These are phyloP conservation scores for Cladosporium cucumerinum DNA, from an alignment of 2,329 filamentous ascomycete genomes.

Conservation along the genomic window DNA sequence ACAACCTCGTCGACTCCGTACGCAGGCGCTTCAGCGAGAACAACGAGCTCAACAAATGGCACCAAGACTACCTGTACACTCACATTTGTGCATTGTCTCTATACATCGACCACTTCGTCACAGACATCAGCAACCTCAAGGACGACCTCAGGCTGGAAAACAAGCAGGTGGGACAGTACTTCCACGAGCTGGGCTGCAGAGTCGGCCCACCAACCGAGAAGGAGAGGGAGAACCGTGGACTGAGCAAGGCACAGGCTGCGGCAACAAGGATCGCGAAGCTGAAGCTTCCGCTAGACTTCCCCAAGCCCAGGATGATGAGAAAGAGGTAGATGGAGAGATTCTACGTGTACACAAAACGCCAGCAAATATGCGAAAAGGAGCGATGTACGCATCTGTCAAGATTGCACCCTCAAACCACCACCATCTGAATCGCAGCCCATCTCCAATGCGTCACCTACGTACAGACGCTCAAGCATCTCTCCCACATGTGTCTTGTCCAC, in stretches of 20 bases:
- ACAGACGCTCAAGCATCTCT: conserved; percentile 17
- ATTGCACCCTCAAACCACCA: not conserved
- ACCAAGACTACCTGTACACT: conserved; percentile 68
- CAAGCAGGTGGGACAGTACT: conserved; percentile 67
- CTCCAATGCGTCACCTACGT: not conserved
- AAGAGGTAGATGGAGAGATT: conserved; percentile 11
- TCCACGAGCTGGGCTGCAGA: conserved; percentile 70
- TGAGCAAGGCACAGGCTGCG: conserved; percentile 58
- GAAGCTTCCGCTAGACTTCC: conserved; percentile 76
- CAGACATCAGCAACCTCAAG: conserved; percentile 66
- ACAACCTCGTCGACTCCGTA: conserved; percentile 63
- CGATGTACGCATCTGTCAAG: not conserved
- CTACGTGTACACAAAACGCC: conserved; percentile 2
- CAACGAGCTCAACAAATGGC: conserved; percentile 64
- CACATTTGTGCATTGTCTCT: conserved; percentile 69
- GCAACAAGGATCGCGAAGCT: conserved; percentile 67
- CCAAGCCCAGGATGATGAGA: conserved; percentile 51
- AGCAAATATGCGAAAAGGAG: not conserved
- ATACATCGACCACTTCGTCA: conserved; percentile 69
- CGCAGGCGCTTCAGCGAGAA: conserved; percentile 65
- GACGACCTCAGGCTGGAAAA: conserved; percentile 71
- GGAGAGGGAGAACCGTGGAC: conserved; percentile 48
- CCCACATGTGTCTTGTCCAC: conserved; percentile 18
- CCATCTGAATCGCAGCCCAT: not conserved
- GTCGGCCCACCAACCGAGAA: conserved; percentile 48